These are phyloP conservation scores for Pestalotiopsis sp. DNA, from an alignment of 2,329 filamentous ascomycete genomes.

Conservation along the genomic window DNA sequence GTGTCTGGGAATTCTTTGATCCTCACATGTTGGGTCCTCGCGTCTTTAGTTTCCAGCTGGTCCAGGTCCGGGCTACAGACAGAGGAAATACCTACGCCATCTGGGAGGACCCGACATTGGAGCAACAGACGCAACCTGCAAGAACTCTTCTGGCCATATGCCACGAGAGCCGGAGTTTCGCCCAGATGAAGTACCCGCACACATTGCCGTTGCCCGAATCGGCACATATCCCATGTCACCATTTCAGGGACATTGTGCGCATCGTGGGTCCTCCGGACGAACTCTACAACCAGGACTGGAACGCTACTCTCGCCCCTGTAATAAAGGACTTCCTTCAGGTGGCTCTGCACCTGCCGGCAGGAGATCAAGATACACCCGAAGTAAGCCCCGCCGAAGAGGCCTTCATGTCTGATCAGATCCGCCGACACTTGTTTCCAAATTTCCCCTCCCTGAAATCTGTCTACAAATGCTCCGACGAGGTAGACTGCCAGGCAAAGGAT, in stretches of 20 bases:
- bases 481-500: constrained; percentile 1
- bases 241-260: constrained; percentile 30
- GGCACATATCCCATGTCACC: constrained; percentile 29
- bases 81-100: constrained; percentile 7
- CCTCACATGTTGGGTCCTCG: constrained; percentile 31
- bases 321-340: neutral
- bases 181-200: constrained; percentile 34
- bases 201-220: constrained; percentile 22
- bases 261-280: constrained; percentile 4
- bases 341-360: neutral
- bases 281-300: neutral
- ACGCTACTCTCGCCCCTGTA: neutral
- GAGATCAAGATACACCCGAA: neutral
- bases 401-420: constrained; percentile 7
- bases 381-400: neutral
- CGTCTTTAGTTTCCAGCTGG: constrained; percentile 23
- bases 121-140: constrained; percentile 30
- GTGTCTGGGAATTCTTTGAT: constrained; percentile 38
- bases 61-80: neutral
- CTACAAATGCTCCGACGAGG: constrained; percentile 18
- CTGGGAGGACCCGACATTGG: constrained; percentile 22
- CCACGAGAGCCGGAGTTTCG: constrained; percentile 34
- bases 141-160: constrained; percentile 32
- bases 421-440: neutral
- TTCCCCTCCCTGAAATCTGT: constrained; percentile 17